Evolutionary conservation across 768 basidiomycete species (phyloP).

Genomic region (Boletus sensibilis): DNA sequence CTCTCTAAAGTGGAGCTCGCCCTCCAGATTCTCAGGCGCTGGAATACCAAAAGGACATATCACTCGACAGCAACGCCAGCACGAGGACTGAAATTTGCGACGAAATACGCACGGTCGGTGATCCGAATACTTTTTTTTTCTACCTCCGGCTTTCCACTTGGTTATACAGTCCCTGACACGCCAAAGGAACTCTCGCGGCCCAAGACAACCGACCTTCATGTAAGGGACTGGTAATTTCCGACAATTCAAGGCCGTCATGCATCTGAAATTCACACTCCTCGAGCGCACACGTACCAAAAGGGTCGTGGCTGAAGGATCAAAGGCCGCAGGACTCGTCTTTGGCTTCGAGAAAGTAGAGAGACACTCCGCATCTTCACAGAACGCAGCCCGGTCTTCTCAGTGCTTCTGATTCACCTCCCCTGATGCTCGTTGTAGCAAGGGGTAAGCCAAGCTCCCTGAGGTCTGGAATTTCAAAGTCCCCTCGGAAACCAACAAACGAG

Average conservation of each 20-base stretch:
- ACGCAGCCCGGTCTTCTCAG: constrained; percentile 13
- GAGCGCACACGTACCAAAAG: constrained; percentile 19
- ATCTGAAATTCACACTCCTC: constrained; percentile 5
- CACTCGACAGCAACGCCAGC: not conserved
- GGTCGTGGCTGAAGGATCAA: constrained; percentile 25
- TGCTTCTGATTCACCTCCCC: constrained; percentile 30
- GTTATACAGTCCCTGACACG: constrained; percentile 7
- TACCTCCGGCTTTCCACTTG: constrained; percentile 5
- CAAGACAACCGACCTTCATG: constrained; percentile 24
- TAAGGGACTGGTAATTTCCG: constrained; percentile 23
- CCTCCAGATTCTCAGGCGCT: constrained; percentile 12
- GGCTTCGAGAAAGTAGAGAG: constrained; percentile 17
- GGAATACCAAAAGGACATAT: not conserved
- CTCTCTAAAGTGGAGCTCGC: constrained; percentile 4
- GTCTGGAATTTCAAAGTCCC: constrained; percentile 27
- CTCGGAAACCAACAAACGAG: constrained; percentile 16
- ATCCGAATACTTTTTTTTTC: constrained; percentile 1
- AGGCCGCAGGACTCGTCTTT: constrained; percentile 8
- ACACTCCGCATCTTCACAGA: constrained; percentile 17
- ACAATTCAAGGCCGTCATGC: constrained; percentile 5
- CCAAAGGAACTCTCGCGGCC: constrained; percentile 20
- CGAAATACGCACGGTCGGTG: constrained; percentile 12
- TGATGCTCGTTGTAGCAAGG: constrained; percentile 29
- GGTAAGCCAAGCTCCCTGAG: constrained; percentile 17
- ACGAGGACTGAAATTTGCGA: not conserved